Evolutionary conservation across 2,329 filamentous ascomycete species (phyloP), one percentile per base, ranked within the genome.

Genomic region (Colletotrichum sp.): DNA sequence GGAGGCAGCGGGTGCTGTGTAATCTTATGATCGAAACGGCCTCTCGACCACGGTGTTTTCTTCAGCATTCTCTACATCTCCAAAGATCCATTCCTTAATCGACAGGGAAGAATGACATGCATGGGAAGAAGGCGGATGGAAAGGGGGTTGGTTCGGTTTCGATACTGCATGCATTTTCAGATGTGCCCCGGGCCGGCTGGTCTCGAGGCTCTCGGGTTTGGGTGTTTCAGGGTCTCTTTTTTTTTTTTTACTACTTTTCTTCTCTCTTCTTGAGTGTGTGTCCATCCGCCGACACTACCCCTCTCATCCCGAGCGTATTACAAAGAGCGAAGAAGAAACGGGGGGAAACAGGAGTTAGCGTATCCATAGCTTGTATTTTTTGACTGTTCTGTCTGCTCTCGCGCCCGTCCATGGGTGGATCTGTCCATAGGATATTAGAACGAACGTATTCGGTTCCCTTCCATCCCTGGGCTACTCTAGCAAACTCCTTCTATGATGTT

Each of bases 1-100:
- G 83, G 87, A 34, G 82, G 85, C 63, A 80, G 83, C 34, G 85
- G 85, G 58, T 91, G 89, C 82, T 91, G 89, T 78, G 85, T 90
- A 65, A 88, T 91, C 77, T 84, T 90, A 86, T 90, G 83, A 85
- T 75, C 67, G 64, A n/a, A 48, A 28, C 16, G 43, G 55, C 28
- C 16, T 21, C 16, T 26, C 32, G 38, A 32, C 60, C n/a, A 24
- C 24, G 28, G 61, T 24, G 43, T 58, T 28, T 52, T 58, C 57
- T 32, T 65, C 21, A 24, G 67, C 63, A 48, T 34, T 34, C 60
- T 34, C 38, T 38, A 52, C 60, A 15, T 34, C 34, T 43, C 12
- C 55, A 32, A 68, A 73, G 34, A 74, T 67, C 64, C 65, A 58
- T 74, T 76, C 64, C 64, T 74, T 65, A 55, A 63, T 34, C 24